These are phyloP conservation scores for Paxillus involutus DNA, from an alignment of 768 basidiomycete genomes.

Conservation along the genomic window DNA sequence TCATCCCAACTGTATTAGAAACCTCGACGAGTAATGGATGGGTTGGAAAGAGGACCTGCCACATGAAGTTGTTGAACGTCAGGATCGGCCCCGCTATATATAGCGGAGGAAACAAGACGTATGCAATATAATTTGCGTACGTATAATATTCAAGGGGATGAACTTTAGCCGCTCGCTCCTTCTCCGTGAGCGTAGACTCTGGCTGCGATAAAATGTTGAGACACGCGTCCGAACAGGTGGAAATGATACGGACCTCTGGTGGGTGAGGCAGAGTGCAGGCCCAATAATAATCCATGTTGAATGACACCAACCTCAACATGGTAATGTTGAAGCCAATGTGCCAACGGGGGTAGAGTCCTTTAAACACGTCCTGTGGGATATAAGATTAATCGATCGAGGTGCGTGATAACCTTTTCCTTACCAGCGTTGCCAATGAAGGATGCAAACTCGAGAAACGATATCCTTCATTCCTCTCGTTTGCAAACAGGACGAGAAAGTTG, in stretches of 20 bases:
- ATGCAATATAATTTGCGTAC: conserved; percentile 74
- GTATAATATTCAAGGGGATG: conserved; percentile 64
- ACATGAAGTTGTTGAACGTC: conserved; percentile 93
- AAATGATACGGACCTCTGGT: conserved; percentile 39
- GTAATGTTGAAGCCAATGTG: conserved; percentile 94
- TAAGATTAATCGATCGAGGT: conserved; percentile 2
- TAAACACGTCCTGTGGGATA: conserved; percentile 53
- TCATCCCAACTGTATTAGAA: not conserved
- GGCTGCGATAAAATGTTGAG: conserved; percentile 19
- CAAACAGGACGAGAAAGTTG: conserved; percentile 71
- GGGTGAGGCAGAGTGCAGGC: conserved; percentile 45
- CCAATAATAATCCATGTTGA: conserved; percentile 94
- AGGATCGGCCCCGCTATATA: conserved; percentile 97
- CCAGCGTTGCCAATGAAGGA: conserved; percentile 56
- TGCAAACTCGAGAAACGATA: conserved; percentile 65
- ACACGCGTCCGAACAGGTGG: not conserved
- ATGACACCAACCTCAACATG: conserved; percentile 90
- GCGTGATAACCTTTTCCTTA: conserved; percentile 35
- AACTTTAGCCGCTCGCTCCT: conserved; percentile 54
- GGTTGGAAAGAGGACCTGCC: conserved; percentile 63
- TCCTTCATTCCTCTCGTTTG: conserved; percentile 74
- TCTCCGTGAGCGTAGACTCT: conserved; percentile 45
- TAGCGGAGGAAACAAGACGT: conserved; percentile 88
- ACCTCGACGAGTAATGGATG: not conserved
- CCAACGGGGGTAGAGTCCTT: conserved; percentile 90